Base-by-base conservation (phyloP, 768 basidiomycete species). In the Serpula lacrymans region DNA sequence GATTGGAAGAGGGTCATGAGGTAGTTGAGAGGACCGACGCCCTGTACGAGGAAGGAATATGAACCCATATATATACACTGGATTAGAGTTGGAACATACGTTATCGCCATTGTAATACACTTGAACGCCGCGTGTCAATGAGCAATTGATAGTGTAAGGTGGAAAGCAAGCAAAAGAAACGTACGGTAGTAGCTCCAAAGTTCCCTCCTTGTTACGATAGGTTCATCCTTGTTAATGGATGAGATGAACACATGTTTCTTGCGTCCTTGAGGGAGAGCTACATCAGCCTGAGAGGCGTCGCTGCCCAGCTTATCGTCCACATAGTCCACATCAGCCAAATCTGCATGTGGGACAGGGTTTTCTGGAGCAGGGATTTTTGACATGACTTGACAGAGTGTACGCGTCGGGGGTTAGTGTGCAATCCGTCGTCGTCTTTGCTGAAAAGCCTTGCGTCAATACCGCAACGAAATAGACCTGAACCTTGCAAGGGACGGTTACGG, bases 31-130 rank as follows among this genome's bases (percentile, higher is more conserved):
- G 84, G 83, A 23, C 84, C 84, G 14, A 83, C 81, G 34, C 85
- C 82, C 80, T 87, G 48, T 5, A 21, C 21, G 22, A 16, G 14
- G 18, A 21, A 27, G 9, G 30, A 8, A 24, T 42, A 31, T 50
- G 45, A 18, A 39, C 13, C 37, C 34, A 18, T 12, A 18, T 23
- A 22, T 20, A 18, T 21, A 16, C 4, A 12, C 3, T 20, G 20
- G 27, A 14, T 16, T 36, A 21, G 34, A 38, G 14, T 41, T 21
- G 12, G 14, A 12, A 47, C 71, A n/a, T 49, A 84, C 84, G 59
- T 86, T 88, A 47, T 88, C 78, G 38, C 86, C 87, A 43, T 88
- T 90, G 61, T 81, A 85, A 53, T 88, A 88, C 42, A 88, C 87
- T 89, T 39, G 33, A 16, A 9, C 18, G 23, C 2, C 14, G 17